Evolutionary conservation across 176 grass and related monocot genomes (phyloP).

Genomic region (Aegilops tauschii): DNA sequence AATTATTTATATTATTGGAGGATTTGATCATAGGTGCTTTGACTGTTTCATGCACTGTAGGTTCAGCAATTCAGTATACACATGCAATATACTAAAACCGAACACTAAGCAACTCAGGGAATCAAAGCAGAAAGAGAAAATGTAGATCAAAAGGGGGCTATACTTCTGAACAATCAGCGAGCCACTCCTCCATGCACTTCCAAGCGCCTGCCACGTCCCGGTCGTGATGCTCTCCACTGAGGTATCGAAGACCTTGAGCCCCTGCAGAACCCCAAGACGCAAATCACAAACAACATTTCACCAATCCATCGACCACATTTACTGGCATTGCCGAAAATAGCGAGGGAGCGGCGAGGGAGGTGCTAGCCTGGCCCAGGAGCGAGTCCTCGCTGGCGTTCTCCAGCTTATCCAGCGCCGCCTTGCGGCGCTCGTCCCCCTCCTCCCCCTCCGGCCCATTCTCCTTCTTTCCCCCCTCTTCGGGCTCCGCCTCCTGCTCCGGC

Average conservation of each 20-base stretch:
- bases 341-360: background rate
- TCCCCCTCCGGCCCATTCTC: background rate
- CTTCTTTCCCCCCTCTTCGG: no score
- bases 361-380: conserved; percentile 71
- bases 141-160: background rate
- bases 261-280: conserved; percentile 47
- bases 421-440: conserved; percentile 39
- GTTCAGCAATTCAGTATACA: background rate
- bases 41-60: background rate
- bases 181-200: conserved; percentile 79
- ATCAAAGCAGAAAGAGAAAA: conserved; percentile 13
- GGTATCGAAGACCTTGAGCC: conserved; percentile 79
- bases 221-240: conserved; percentile 80
- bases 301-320: background rate
- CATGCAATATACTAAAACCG: background rate
- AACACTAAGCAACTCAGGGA: background rate
- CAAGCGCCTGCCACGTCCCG: conserved; percentile 80
- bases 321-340: background rate
- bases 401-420: conserved; percentile 63
- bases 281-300: background rate
- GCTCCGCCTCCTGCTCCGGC: conserved; percentile 25
- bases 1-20: background rate
- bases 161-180: conserved; percentile 81
- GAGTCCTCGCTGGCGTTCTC: conserved; percentile 89
- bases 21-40: background rate